Evolutionary conservation across 345 rosid genomes (phyloP).

Genomic region (Acer negundo): DNA sequence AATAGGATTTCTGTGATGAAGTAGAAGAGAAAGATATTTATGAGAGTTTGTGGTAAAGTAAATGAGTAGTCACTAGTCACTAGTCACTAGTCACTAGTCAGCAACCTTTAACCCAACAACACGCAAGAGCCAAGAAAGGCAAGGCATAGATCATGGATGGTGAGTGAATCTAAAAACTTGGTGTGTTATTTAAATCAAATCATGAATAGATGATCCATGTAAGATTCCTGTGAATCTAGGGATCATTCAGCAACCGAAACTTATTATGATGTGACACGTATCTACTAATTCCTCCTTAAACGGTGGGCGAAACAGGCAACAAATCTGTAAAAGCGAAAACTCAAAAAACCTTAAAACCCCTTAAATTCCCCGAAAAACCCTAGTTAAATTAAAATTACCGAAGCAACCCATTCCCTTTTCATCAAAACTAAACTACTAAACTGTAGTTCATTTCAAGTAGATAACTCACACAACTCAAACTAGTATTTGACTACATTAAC

Average conservation of each 20-base stretch:
- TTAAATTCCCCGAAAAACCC: conserved; percentile 7
- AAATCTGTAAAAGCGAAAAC: neutral
- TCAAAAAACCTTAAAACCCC: neutral
- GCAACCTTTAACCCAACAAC: neutral
- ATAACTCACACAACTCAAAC: conserved; percentile 16
- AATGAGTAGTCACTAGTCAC: no score
- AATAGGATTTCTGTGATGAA: no score
- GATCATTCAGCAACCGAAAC: neutral
- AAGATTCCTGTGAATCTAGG: conserved; percentile 6
- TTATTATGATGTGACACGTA: neutral
- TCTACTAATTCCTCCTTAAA: neutral
- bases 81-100: no score
- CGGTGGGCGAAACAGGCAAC: neutral
- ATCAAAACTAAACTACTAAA: neutral
- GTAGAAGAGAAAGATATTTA: no score
- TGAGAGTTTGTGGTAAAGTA: no score
- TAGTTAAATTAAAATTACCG: neutral
- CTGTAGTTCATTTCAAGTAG: conserved; percentile 12
- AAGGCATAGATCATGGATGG: neutral
- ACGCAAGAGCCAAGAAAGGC: neutral
- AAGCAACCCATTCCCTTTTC: no score
- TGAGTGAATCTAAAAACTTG: neutral
- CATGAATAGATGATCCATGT: neutral
- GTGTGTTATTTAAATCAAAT: neutral
- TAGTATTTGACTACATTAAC: no score